Conservation (phyloP, 805 yeast genomes). For the Pichia thaimueangensis region DNA sequence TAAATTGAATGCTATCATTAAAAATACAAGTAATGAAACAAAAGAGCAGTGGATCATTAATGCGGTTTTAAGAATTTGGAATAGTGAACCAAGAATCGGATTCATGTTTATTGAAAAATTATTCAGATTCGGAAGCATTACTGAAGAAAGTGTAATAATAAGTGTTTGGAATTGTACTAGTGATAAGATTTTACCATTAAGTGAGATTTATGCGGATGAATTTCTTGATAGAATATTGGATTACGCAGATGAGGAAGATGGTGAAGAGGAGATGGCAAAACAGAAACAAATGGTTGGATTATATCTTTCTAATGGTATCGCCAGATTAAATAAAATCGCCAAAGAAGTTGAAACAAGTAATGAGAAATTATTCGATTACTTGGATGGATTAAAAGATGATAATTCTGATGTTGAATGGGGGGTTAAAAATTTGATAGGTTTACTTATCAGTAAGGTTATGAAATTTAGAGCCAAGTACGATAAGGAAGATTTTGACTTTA, state of each 20-base stretch:
- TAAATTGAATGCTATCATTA: conserved; percentile 22
- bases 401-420: conserved; percentile 13
- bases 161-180: conserved; percentile 27
- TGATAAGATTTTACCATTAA: conserved; percentile 29
- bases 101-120: conserved; percentile 51
- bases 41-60: conserved; percentile 40
- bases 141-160: conserved; percentile 35
- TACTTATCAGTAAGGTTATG: conserved; percentile 7
- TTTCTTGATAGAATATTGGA: conserved; percentile 24
- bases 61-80: conserved; percentile 60
- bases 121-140: conserved; percentile 38
- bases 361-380: background rate
- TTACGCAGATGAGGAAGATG: conserved; percentile 14
- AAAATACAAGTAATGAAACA: conserved; percentile 22
- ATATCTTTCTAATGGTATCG: conserved; percentile 8
- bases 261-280: conserved; percentile 18
- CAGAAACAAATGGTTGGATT: conserved; percentile 11
- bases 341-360: background rate
- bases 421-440: conserved; percentile 7
- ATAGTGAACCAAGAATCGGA: conserved; percentile 57
- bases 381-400: conserved; percentile 2
- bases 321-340: background rate
- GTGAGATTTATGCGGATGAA: conserved; percentile 42
- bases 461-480: no score
- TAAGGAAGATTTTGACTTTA: background rate